Conservation (phyloP, 1,284 basidiomycete species). For the Malassezia yamatoensis region DNA sequence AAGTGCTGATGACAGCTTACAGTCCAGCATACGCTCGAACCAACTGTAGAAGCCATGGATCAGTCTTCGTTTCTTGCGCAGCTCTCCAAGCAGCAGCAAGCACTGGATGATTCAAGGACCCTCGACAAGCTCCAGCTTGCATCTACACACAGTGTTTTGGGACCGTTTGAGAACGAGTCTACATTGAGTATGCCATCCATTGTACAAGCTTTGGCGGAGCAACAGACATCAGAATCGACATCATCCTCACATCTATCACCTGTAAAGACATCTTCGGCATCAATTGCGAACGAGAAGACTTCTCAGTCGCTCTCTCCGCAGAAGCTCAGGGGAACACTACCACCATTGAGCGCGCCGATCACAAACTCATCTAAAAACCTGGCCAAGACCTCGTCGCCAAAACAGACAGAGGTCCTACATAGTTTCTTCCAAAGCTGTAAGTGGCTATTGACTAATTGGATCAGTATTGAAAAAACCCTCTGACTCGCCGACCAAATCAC, state of each 20-base stretch:
- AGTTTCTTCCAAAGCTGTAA: slow-evolving; percentile 40
- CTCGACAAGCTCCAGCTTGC: not conserved
- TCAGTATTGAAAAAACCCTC: slow-evolving; percentile 16
- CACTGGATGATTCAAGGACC: slow-evolving; percentile 16
- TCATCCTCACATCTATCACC: no score
- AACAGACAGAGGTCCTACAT: slow-evolving; percentile 39
- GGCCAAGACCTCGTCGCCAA: slow-evolving; percentile 17
- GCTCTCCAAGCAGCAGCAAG: slow-evolving; percentile 25
- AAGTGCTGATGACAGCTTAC: no score
- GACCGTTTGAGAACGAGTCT: slow-evolving; percentile 13
- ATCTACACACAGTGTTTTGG: slow-evolving; percentile 7
- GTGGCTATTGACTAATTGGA: not conserved
- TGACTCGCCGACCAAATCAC: no score
- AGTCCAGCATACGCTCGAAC: no score
- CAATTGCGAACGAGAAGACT: no score
- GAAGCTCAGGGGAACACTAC: no score
- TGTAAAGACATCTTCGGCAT: no score
- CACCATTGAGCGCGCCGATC: slow-evolving; percentile 7
- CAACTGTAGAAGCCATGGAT: no score
- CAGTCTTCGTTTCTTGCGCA: slow-evolving; percentile 20
- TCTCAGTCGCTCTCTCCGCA: no score
- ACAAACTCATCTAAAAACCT: slow-evolving; percentile 19
- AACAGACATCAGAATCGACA: slow-evolving; percentile 2
- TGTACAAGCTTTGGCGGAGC: slow-evolving; percentile 15
- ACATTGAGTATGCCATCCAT: slow-evolving; percentile 18